phyloP scores from a whole-genome alignment of 352 stramenopile species.

The Albugo candida region DNA sequence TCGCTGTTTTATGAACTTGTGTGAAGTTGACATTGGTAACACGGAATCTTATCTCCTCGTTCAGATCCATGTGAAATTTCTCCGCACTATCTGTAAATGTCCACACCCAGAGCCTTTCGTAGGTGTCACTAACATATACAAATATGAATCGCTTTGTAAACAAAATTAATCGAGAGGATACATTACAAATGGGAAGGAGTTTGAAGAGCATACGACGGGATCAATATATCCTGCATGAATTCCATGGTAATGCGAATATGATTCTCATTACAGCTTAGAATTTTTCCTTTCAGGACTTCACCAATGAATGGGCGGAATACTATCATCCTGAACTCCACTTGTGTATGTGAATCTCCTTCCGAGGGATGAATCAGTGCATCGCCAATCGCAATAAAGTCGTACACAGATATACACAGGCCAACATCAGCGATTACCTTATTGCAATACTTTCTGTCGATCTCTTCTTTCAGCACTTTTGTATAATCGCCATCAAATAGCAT shows the following conservation, averaged over 20 bases:
- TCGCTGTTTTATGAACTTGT: slow-evolving; percentile 73
- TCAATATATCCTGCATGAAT: slow-evolving; percentile 81
- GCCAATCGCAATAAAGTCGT: slow-evolving; percentile 78
- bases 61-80: slow-evolving; percentile 78
- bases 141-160: background rate
- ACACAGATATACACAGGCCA: slow-evolving; percentile 74
- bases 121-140: slow-evolving; percentile 25
- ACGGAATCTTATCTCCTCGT: slow-evolving; percentile 73
- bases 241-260: slow-evolving; percentile 81
- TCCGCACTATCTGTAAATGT: slow-evolving; percentile 59
- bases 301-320: slow-evolving; percentile 77
- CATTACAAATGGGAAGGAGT: slow-evolving; percentile 72
- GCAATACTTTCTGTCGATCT: slow-evolving; percentile 81
- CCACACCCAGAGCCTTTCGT: slow-evolving; percentile 68
- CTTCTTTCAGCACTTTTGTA: slow-evolving; percentile 67
- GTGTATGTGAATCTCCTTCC: slow-evolving; percentile 72
- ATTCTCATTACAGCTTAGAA: slow-evolving; percentile 78
- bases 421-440: slow-evolving; percentile 81
- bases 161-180: background rate
- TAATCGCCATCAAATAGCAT: slow-evolving; percentile 69
- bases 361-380: slow-evolving; percentile 70
- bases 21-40: slow-evolving; percentile 81
- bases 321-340: slow-evolving; percentile 80
- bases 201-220: slow-evolving; percentile 74
- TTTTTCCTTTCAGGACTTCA: slow-evolving; percentile 75